A percentile compares a stretch with the other conserved stretches of the same genome.
phyloP scores from a whole-genome alignment of 306 rosid genomes.

The Vachellia collinsii region DNA sequence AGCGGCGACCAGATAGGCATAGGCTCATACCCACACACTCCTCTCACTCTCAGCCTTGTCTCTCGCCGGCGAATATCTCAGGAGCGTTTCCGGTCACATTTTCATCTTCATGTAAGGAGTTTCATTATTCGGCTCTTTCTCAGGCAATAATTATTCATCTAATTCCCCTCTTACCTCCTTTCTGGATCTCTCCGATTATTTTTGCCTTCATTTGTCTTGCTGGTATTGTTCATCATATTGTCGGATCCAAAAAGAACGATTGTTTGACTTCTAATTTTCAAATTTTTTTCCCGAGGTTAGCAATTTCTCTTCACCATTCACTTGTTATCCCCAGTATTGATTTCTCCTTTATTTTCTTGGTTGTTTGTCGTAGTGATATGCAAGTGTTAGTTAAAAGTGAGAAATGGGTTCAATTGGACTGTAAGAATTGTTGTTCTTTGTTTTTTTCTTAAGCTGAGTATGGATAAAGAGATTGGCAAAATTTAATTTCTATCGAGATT shows the following conservation, averaged over 20 bases:
- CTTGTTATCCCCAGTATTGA: not conserved
- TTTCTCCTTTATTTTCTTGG: not conserved
- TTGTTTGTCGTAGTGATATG: not conserved
- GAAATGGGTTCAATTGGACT: too few relatives aligned
- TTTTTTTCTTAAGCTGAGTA: not conserved
- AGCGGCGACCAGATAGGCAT: not conserved
- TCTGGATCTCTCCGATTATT: not conserved
- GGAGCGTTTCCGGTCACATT: not conserved
- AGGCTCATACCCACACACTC: not conserved
- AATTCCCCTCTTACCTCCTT: not conserved
- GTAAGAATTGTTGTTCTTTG: not conserved
- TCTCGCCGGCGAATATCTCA: constrained; percentile 14
- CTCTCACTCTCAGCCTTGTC: not conserved
- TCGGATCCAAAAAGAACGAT: not conserved
- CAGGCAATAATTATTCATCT: not conserved
- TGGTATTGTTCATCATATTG: not conserved
- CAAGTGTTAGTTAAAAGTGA: not conserved
- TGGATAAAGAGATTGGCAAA: not conserved
- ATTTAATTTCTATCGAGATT: not conserved
- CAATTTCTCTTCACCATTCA: not conserved
- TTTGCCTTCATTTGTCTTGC: not conserved
- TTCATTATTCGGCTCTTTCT: not conserved
- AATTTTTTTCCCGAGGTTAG: not conserved
- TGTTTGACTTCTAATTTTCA: not conserved
- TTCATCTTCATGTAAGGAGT: not conserved